A percentile compares a stretch with the other conserved stretches of the same genome.
Conservation (phyloP, 495 filamentous ascomycete genomes). For the Bryoglossum gracile region DNA sequence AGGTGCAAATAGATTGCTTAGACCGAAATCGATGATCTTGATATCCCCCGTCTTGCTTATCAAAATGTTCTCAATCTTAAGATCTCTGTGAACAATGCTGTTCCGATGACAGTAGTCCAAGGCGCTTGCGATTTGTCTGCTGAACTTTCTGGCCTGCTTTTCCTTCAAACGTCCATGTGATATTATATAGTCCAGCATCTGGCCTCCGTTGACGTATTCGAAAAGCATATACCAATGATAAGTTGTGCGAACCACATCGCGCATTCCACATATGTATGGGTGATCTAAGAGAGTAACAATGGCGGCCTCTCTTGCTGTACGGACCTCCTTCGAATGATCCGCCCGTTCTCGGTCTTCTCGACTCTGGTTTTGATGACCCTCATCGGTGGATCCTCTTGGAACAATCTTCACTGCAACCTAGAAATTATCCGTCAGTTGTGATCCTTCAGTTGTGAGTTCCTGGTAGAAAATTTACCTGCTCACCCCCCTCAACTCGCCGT, state of each 20-base stretch:
- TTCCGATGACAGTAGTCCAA: slow-evolving; percentile 98
- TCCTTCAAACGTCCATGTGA: slow-evolving; percentile 96
- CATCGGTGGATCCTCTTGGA: slow-evolving; percentile 77
- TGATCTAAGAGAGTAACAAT: slow-evolving; percentile 94
- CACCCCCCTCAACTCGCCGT: slow-evolving; percentile 69
- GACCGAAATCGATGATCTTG: slow-evolving; percentile 98
- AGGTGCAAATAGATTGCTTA: slow-evolving; percentile 95
- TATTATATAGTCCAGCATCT: slow-evolving; percentile 99
- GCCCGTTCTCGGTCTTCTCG: slow-evolving; percentile 76
- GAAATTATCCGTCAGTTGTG: neutral
- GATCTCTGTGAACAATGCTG: slow-evolving; percentile 94
- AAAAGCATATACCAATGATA: slow-evolving; percentile 99
- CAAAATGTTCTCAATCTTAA: slow-evolving; percentile 99
- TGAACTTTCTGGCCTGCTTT: slow-evolving; percentile 97
- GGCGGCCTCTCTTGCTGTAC: slow-evolving; percentile 91
- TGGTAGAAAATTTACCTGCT: slow-evolving; percentile 52
- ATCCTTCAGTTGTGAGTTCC: neutral
- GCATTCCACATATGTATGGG: slow-evolving; percentile 94
- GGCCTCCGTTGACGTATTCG: slow-evolving; percentile 97
- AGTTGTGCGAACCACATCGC: slow-evolving; percentile 88
- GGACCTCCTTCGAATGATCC: slow-evolving; percentile 92
- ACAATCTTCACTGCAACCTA: slow-evolving; percentile 98
- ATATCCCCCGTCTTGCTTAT: slow-evolving; percentile 99
- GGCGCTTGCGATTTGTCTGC: slow-evolving; percentile 94
- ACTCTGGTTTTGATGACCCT: slow-evolving; percentile 60